These are phyloP conservation scores for Anisodus tanguticus DNA, from an alignment of 257 asterid species.

Conservation along the genomic window DNA sequence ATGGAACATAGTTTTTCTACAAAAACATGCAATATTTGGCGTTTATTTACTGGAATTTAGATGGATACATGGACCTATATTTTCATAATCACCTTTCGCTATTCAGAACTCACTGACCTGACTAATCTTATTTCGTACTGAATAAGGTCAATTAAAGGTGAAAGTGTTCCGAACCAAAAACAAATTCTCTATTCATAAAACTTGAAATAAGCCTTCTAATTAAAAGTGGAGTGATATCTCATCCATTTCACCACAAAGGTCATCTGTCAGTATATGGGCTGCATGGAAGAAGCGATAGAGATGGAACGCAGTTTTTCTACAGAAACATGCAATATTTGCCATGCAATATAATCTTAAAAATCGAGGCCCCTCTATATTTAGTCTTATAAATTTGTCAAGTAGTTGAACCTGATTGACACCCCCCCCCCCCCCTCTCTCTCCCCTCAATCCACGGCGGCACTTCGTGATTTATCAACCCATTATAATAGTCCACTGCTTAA, in stretches of 20 bases:
- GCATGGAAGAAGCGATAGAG: not conserved
- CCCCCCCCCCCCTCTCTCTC: not conserved
- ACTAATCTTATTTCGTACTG: too few species aligned
- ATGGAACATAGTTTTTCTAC: constrained; percentile 13
- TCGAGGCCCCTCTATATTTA: not conserved
- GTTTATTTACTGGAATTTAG: too few species aligned
- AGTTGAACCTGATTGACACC: constrained; percentile 15
- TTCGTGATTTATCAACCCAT: not conserved
- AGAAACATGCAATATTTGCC: not conserved
- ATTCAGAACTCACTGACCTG: too few species aligned
- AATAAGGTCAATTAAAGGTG: too few species aligned
- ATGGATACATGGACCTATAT: too few species aligned
- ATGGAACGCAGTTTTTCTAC: constrained; percentile 12
- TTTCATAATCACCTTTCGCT: too few species aligned
- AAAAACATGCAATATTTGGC: not conserved
- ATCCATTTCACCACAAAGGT: not conserved
- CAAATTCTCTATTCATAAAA: too few species aligned
- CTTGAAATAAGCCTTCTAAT: too few species aligned
- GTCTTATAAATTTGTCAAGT: not conserved
- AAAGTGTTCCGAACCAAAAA: too few species aligned
- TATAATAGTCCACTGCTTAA: not conserved
- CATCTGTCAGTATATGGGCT: not conserved
- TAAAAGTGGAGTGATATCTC: not conserved
- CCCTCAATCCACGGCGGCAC: constrained; percentile 1
- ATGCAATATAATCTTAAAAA: not conserved